Base-by-base conservation (phyloP, 2,329 filamentous ascomycete genomes). In the Anisogramma anomala region DNA sequence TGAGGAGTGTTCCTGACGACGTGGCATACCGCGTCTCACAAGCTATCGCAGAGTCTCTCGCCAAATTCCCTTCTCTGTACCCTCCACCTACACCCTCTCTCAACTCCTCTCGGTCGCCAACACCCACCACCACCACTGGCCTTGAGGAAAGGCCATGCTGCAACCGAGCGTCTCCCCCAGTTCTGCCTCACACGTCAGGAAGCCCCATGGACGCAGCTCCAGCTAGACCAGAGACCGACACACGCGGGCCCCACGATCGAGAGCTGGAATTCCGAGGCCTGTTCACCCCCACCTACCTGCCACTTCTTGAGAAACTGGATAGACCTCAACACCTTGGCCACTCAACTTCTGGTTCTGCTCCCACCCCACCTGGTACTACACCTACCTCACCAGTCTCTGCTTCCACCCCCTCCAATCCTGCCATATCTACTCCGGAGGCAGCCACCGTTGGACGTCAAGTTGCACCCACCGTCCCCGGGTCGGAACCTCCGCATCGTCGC, bases 201-300 rank as follows among this genome's bases (percentile, higher is more conserved):
- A 51, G 49, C 6, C 57, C 61, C 8, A 55, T 58, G 32, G 58
- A 61, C 8, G 55, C 58, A 48, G 60, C 61, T n/a, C n/a, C n/a
- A n/a, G n/a, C n/a, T n/a, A n/a, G n/a, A 37, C 53, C 61, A 49
- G 22, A 22, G 6, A 9, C 15, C 11, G 20, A 25, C 4, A 30
- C 18, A 28, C 30, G 37, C 22, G 66, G 63, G 52, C 65, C 67
- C 38, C 70, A 70, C 58, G 69, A 72, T 44, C 68, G 72, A 45
- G 74, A 79, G 49, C 61, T 63, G 53, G 74, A 79, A 50, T 71
- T 81, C 48, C 68, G 69, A 48, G 76, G 76, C 46, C 59, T 81
- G 45, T 80, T 81, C 53, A 79, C 71, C 26, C 77, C 76, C 20
- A 70, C 62, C 47, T 81, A 73, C 52, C 66, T 82, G 41, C 75